Conservation (phyloP, 352 stramenopile genomes). For the Aphanomyces stellatus region DNA sequence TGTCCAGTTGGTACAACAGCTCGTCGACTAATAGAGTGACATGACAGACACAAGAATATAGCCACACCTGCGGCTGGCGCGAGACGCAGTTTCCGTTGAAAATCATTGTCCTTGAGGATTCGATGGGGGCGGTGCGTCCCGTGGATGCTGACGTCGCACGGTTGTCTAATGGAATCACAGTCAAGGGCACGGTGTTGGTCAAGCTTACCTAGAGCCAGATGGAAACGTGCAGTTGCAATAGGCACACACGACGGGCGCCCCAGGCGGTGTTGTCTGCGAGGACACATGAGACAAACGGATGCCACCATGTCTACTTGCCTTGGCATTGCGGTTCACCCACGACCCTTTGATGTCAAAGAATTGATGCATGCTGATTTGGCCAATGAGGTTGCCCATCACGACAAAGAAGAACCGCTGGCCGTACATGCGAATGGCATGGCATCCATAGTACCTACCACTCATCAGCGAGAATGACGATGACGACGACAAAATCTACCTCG, state of each 20-base stretch:
- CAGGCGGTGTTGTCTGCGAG: conserved; percentile 50
- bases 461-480: too few relatives aligned
- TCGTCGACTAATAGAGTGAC: too few relatives aligned
- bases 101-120: conserved; percentile 83
- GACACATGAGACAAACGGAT: too few relatives aligned
- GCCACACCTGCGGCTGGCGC: conserved; percentile 46
- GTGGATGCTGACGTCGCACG: conserved; percentile 70
- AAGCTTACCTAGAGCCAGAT: conserved; percentile 51
- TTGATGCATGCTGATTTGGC: conserved; percentile 73
- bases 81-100: conserved; percentile 73
- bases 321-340: conserved; percentile 77
- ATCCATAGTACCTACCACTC: too few relatives aligned
- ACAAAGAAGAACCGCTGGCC: conserved; percentile 82
- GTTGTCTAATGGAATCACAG: conserved; percentile 29
- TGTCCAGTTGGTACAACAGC: conserved; percentile 55
- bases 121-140: conserved; percentile 66
- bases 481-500: too few relatives aligned
- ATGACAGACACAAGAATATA: too few relatives aligned
- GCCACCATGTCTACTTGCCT: conserved; percentile 32
- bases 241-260: conserved; percentile 77
- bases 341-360: conserved; percentile 89
- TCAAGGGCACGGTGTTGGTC: neutral
- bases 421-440: conserved; percentile 87
- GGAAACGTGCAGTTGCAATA: conserved; percentile 78
- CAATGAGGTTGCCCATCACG: conserved; percentile 87